Percentiles rank a stretch among this genome's conserved stretches.
Conservation (phyloP, 163 green algal genomes). For the Prototheca wickerhamii region DNA sequence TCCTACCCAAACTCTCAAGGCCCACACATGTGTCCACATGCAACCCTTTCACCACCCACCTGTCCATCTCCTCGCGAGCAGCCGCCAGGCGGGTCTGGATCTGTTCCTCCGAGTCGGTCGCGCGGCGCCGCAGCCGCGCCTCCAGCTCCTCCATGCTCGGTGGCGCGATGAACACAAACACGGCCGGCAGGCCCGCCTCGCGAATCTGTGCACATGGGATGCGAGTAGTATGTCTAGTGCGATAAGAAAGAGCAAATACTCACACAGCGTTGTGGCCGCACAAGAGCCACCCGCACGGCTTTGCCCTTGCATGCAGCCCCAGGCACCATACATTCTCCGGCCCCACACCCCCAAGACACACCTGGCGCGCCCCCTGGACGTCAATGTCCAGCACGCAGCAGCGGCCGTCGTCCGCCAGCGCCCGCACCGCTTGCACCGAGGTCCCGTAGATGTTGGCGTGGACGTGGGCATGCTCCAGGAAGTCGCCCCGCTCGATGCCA, state of each 20-base stretch:
- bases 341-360: too few relatives aligned
- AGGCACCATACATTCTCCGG: too few relatives aligned
- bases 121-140: slow-evolving; percentile 68
- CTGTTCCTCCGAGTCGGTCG: slow-evolving; percentile 81
- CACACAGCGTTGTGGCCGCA: too few relatives aligned
- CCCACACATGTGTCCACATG: background rate
- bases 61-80: slow-evolving; percentile 72
- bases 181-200: slow-evolving; percentile 37
- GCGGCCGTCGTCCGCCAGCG: slow-evolving; percentile 51
- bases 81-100: slow-evolving; percentile 68
- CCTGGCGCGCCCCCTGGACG: slow-evolving; percentile 65
- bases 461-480: slow-evolving; percentile 90
- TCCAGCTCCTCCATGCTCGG: slow-evolving; percentile 86
- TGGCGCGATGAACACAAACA: slow-evolving; percentile 91
- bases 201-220: slow-evolving; percentile 47
- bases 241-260: too few relatives aligned
- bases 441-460: slow-evolving; percentile 95
- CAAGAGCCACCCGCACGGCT: too few relatives aligned
- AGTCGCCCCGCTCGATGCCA: slow-evolving; percentile 71
- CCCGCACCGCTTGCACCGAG: slow-evolving; percentile 58
- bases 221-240: too few relatives aligned
- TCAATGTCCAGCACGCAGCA: slow-evolving; percentile 95
- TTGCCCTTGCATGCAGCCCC: too few relatives aligned
- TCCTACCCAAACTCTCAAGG: background rate
- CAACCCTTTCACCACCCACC: slow-evolving; percentile 14